Evolutionary conservation across 192 early-diverging fungal species (phyloP).

Genomic region (Coemansia sp.): DNA sequence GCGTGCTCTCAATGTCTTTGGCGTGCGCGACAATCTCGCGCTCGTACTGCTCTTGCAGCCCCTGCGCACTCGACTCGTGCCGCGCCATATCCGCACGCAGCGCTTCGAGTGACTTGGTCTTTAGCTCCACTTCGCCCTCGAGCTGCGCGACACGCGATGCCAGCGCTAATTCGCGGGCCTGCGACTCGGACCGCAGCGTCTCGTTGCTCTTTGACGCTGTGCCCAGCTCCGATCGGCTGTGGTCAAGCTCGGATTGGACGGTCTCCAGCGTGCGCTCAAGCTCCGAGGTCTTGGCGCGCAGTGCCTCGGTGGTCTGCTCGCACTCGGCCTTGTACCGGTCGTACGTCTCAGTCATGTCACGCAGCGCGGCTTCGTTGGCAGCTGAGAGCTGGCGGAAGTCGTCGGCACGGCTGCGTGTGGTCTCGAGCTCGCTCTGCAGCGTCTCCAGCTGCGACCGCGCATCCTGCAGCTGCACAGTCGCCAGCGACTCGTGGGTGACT

Average conservation of each 20-base stretch:
- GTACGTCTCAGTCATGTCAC: slow-evolving; percentile 64
- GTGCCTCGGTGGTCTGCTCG: slow-evolving; percentile 36
- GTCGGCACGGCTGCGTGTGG: slow-evolving; percentile 35
- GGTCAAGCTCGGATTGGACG: slow-evolving; percentile 27
- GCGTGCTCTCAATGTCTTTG: slow-evolving; percentile 55
- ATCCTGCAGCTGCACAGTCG: slow-evolving; percentile 54
- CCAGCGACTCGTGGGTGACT: slow-evolving; percentile 44
- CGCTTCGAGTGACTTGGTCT: slow-evolving; percentile 29
- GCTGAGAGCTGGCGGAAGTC: slow-evolving; percentile 49
- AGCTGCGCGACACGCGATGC: slow-evolving; percentile 26
- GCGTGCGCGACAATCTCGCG: slow-evolving; percentile 67
- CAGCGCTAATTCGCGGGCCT: slow-evolving; percentile 41
- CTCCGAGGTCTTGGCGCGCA: slow-evolving; percentile 18
- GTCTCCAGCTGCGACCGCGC: slow-evolving; percentile 58
- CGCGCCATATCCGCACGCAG: slow-evolving; percentile 55
- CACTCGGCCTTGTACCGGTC: slow-evolving; percentile 66
- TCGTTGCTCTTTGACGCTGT: slow-evolving; percentile 24
- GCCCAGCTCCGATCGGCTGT: slow-evolving; percentile 18
- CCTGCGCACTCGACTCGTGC: slow-evolving; percentile 53
- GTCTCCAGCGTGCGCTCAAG: slow-evolving; percentile 33
- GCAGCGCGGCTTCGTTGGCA: slow-evolving; percentile 63
- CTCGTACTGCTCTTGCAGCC: slow-evolving; percentile 68
- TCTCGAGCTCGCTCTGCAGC: slow-evolving; percentile 44
- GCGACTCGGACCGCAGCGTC: slow-evolving; percentile 52
- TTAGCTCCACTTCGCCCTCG: slow-evolving; percentile 18